phyloP scores from a whole-genome alignment of 2,329 filamentous ascomycete species.

The Xylariaceae sp. region DNA sequence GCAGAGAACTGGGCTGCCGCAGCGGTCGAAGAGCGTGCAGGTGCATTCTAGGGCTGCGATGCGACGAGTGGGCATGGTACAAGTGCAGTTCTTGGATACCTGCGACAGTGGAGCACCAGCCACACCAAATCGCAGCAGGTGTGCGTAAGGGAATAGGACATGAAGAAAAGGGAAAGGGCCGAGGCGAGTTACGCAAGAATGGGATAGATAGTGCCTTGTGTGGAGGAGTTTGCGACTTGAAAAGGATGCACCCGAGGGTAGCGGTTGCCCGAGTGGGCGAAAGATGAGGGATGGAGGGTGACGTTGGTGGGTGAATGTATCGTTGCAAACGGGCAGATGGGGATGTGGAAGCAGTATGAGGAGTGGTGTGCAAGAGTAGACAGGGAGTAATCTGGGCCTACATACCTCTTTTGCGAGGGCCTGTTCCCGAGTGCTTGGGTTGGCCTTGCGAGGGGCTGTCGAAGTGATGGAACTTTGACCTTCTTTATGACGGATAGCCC shows the following conservation, averaged over 20 bases:
- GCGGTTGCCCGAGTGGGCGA: slow-evolving; percentile 23
- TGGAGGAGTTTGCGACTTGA: slow-evolving; percentile 28
- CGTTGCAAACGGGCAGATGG: slow-evolving; percentile 30
- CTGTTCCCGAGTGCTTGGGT: slow-evolving; percentile 29
- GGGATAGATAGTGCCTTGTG: slow-evolving; percentile 24
- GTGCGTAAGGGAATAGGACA: slow-evolving; percentile 28
- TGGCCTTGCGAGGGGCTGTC: slow-evolving; percentile 24
- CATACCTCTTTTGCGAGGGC: slow-evolving; percentile 26
- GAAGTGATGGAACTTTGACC: slow-evolving; percentile 23
- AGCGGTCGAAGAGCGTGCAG: slow-evolving; percentile 15
- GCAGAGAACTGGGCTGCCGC: slow-evolving; percentile 18
- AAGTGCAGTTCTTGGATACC: slow-evolving; percentile 21
- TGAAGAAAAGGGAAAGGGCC: slow-evolving; percentile 29
- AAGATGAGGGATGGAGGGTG: slow-evolving; percentile 18
- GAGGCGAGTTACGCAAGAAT: slow-evolving; percentile 27
- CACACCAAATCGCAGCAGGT: slow-evolving; percentile 22
- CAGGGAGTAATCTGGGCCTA: too few species aligned
- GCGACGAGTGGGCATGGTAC: slow-evolving; percentile 22
- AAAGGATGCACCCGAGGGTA: slow-evolving; percentile 28
- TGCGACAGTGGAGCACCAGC: slow-evolving; percentile 25
- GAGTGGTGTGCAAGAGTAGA: slow-evolving; percentile 12
- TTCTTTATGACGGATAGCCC: slow-evolving; percentile 14
- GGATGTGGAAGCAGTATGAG: slow-evolving; percentile 16
- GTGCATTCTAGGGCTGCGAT: slow-evolving; percentile 21
- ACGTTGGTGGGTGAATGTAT: slow-evolving; percentile 29